Evolutionary conservation across 768 basidiomycete genomes (phyloP).

Genomic region (Leccinum olivaceopallidum): DNA sequence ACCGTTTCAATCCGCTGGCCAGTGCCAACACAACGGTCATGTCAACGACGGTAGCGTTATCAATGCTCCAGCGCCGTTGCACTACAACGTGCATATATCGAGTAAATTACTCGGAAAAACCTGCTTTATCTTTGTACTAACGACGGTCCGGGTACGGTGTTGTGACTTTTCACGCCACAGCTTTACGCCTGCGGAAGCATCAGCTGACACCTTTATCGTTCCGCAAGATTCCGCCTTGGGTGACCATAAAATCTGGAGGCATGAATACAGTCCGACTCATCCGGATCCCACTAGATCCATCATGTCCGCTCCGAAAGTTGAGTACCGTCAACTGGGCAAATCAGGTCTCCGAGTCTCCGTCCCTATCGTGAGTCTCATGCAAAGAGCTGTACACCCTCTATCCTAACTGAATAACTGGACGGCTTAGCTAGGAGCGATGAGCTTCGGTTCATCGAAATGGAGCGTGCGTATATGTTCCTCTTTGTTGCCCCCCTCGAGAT

Average conservation of each 20-base stretch:
- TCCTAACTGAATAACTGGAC: background rate
- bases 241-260: background rate
- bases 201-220: background rate
- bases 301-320: slow-evolving; percentile 16
- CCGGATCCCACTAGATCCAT: background rate
- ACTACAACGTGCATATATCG: background rate
- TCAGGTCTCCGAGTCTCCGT: slow-evolving; percentile 34
- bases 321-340: slow-evolving; percentile 29
- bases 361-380: slow-evolving; percentile 29
- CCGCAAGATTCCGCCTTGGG: background rate
- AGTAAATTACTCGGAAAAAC: background rate
- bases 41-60: background rate
- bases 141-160: no score
- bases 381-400: background rate
- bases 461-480: slow-evolving; percentile 14
- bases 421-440: slow-evolving; percentile 28
- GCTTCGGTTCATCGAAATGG: slow-evolving; percentile 32
- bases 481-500: background rate
- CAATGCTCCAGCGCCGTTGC: no score
- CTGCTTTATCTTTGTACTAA: background rate
- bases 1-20: background rate
- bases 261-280: background rate
- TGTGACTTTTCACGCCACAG: no score
- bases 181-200: no score
- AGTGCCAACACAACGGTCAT: background rate